These are phyloP conservation scores for Lindgomyces ingoldianus DNA, from an alignment of 495 filamentous ascomycete species.

Conservation along the genomic window DNA sequence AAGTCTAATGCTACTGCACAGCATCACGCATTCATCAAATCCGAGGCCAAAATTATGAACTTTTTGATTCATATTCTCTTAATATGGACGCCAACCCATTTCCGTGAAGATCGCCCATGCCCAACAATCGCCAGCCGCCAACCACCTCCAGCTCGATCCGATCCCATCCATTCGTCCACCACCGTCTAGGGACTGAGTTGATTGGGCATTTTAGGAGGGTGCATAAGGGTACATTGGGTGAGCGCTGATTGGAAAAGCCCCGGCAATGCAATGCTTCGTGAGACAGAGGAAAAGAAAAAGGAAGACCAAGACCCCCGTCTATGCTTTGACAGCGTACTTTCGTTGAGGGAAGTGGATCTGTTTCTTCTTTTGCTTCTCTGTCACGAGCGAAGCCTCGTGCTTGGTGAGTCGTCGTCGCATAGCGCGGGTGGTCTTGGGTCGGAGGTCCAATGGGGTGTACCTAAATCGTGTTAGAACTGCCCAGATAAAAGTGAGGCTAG, in stretches of 20 bases:
- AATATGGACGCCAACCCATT: constrained; percentile 35
- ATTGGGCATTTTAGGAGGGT: constrained; percentile 22
- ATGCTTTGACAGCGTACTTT: constrained; percentile 98
- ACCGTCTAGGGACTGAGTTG: neutral
- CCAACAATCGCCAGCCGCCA: constrained; percentile 2
- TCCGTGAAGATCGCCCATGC: constrained; percentile 32
- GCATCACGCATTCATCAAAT: neutral
- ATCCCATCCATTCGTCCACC: constrained; percentile 9
- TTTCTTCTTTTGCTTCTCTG: constrained; percentile 94
- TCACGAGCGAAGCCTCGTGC: constrained; percentile 76
- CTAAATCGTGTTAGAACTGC: constrained; percentile 15
- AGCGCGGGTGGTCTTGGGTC: constrained; percentile 93
- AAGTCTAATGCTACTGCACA: neutral
- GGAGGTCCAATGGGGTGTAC: constrained; percentile 72
- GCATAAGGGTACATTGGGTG: constrained; percentile 36
- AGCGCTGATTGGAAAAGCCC: constrained; percentile 32
- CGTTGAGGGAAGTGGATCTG: constrained; percentile 93
- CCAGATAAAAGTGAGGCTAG: too few relatives aligned
- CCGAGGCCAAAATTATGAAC: constrained; percentile 7
- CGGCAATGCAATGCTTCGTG: constrained; percentile 37
- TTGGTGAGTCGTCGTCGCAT: constrained; percentile 89
- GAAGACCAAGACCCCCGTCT: constrained; percentile 34
- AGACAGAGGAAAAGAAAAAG: constrained; percentile 26
- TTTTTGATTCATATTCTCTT: constrained; percentile 37
- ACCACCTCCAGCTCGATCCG: constrained; percentile 5